phyloP scores from a whole-genome alignment of 345 rosid genomes.

The Eucalyptus sp. region DNA sequence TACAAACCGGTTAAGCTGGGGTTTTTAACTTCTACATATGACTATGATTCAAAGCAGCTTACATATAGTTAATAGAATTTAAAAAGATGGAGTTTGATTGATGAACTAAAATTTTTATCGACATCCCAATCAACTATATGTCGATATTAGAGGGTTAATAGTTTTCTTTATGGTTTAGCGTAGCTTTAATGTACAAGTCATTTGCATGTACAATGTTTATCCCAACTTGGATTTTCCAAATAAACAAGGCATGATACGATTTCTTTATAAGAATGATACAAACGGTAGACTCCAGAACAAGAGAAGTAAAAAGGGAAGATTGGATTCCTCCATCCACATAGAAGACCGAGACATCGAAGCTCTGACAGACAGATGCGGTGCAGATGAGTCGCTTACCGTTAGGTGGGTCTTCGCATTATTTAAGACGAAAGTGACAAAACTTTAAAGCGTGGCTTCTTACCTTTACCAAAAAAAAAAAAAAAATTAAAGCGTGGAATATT shows the following conservation, averaged over 20 bases:
- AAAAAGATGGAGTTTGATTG: accelerated
- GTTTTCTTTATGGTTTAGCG: not conserved
- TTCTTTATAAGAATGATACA: not conserved
- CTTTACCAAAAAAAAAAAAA: too few relatives aligned
- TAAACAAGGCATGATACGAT: not conserved
- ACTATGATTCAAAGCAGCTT: accelerated
- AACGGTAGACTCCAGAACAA: not conserved
- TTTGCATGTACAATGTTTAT: not conserved
- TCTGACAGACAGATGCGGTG: not conserved
- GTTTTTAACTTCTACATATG: accelerated
- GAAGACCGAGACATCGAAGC: not conserved
- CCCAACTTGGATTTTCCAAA: not conserved
- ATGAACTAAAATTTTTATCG: accelerated
- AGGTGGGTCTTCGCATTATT: not conserved
- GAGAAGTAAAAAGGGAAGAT: not conserved
- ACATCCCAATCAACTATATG: accelerated
- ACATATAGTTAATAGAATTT: not conserved
- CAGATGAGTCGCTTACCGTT: not conserved
- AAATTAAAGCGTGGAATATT: not conserved
- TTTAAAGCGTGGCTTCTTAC: not conserved
- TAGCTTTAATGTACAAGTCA: not conserved
- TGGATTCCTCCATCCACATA: not conserved
- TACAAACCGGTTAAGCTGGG: not conserved
- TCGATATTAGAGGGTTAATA: accelerated
- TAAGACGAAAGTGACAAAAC: not conserved